Evolutionary conservation across 2,329 filamentous ascomycete genomes (phyloP), one percentile per base, ranked within the genome.

Genomic region (Acarospora socialis): DNA sequence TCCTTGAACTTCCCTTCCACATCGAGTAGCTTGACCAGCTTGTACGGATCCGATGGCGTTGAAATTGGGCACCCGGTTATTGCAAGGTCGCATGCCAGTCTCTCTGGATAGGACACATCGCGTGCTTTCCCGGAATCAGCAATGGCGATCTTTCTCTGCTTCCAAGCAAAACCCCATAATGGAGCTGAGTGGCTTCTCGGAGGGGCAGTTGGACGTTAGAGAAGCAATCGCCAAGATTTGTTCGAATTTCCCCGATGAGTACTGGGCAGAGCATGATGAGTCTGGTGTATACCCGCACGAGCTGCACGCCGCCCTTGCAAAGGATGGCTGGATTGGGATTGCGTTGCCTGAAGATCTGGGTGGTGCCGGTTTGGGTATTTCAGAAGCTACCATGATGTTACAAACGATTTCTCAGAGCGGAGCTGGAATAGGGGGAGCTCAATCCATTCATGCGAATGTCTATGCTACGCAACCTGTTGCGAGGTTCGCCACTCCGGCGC

Each of bases 381-480:
- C 77, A 1, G 81, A 90, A 49, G 81, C 81, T 1, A 81, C 77
- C 0, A 80, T 87, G 68, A 87, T 90, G 80, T 68, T 90, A 63
- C 81, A 92, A 46, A 81, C 80, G 2, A 81, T 86, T 35, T 62
- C 77, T 1, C 77, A 84, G 56, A 76, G 71, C 2, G 81, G 82
- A 0, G 82, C 81, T 3, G 81, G 81, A 3, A 83, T 90, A 63
- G 79, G 79, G 0, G 71, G 71, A 1, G 70, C 72, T 1, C 69
- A 75, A 45, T 64, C 67, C 2, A 68, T 75, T 21, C 70, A 75
- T 46, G 69, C 67, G 29, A 76, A 77, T 38, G 74, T 83, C 7
- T 83, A 82, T 47, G 77, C 76, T 2, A 86, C 80, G 0, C 80
- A 57, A 43, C 70, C 70, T 1, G 62, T 90, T 3, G 76, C 79